A percentile compares a stretch with the other conserved stretches of the same genome.
phyloP scores from a whole-genome alignment of 768 basidiomycete genomes.

The Mycena epipterygia region DNA sequence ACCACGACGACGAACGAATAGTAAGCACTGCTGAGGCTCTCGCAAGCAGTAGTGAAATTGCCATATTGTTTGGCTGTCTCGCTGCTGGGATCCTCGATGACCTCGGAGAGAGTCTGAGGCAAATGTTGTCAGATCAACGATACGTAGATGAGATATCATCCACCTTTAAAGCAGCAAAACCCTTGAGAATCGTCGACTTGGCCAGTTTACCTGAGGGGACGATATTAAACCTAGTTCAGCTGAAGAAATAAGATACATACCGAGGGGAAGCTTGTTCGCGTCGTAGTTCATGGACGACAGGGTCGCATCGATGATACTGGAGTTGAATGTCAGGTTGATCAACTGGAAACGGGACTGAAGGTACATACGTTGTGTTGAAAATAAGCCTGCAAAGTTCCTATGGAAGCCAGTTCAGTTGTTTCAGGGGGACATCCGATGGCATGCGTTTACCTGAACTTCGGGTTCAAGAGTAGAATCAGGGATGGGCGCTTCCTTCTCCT shows the following conservation, averaged over 20 bases:
- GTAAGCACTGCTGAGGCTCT: slow-evolving; percentile 63
- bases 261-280: slow-evolving; percentile 73
- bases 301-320: slow-evolving; percentile 63
- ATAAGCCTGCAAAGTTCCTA: slow-evolving; percentile 65
- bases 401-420: background rate
- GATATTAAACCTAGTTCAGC: background rate
- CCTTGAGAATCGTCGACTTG: slow-evolving; percentile 70
- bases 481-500: slow-evolving; percentile 45
- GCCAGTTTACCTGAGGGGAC: slow-evolving; percentile 64
- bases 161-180: slow-evolving; percentile 71
- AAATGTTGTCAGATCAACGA: slow-evolving; percentile 21
- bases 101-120: slow-evolving; percentile 62
- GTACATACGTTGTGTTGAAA: slow-evolving; percentile 59
- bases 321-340: slow-evolving; percentile 8
- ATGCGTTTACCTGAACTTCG: slow-evolving; percentile 58
- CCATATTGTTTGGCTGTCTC: slow-evolving; percentile 54
- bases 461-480: slow-evolving; percentile 60
- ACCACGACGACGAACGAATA: slow-evolving; percentile 61
- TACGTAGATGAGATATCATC: background rate
- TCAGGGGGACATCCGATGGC: background rate
- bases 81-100: slow-evolving; percentile 60
- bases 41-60: slow-evolving; percentile 55
- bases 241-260: slow-evolving; percentile 40
- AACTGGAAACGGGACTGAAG: background rate
- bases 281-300: slow-evolving; percentile 77